Percentiles rank a stretch among this genome's conserved stretches.
These are phyloP conservation scores for Termitomyces bulborhizus DNA, from an alignment of 768 basidiomycete species.

Conservation along the genomic window DNA sequence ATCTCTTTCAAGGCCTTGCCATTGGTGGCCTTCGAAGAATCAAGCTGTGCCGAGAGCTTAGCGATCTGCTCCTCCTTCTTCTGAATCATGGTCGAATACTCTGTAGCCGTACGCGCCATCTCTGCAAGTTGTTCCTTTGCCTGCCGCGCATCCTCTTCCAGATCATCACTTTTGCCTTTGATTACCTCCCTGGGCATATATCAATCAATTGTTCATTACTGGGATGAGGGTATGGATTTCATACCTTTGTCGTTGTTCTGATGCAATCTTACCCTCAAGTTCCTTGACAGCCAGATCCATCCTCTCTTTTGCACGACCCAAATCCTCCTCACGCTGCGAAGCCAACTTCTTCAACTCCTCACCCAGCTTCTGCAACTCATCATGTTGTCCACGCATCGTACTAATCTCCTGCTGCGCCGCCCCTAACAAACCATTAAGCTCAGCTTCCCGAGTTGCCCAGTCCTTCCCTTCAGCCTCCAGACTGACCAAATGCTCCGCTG, in stretches of 20 bases:
- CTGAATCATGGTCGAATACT: conserved; percentile 70
- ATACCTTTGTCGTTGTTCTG: conserved; percentile 60
- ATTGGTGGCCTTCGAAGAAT: conserved; percentile 47
- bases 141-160: conserved; percentile 66
- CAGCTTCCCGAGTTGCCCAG: conserved; percentile 59
- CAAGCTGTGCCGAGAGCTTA: conserved; percentile 47
- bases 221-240: not conserved
- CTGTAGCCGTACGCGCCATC: conserved; percentile 68
- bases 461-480: conserved; percentile 72
- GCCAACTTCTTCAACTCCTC: conserved; percentile 69
- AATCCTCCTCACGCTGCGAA: conserved; percentile 74
- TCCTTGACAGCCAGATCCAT: conserved; percentile 60
- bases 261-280: conserved; percentile 62
- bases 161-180: conserved; percentile 48
- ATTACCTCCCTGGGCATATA: conserved; percentile 49
- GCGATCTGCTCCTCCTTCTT: conserved; percentile 71
- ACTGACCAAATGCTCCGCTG: conserved; percentile 79
- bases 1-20: conserved; percentile 51
- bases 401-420: conserved; percentile 56
- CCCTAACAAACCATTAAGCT: conserved; percentile 51
- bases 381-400: conserved; percentile 48
- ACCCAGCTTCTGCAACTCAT: conserved; percentile 55
- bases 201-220: not conserved
- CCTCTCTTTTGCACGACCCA: conserved; percentile 67
- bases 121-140: conserved; percentile 74